These are phyloP conservation scores for Aquilaria malaccensis DNA, from an alignment of 345 rosid genomes.

Conservation along the genomic window DNA sequence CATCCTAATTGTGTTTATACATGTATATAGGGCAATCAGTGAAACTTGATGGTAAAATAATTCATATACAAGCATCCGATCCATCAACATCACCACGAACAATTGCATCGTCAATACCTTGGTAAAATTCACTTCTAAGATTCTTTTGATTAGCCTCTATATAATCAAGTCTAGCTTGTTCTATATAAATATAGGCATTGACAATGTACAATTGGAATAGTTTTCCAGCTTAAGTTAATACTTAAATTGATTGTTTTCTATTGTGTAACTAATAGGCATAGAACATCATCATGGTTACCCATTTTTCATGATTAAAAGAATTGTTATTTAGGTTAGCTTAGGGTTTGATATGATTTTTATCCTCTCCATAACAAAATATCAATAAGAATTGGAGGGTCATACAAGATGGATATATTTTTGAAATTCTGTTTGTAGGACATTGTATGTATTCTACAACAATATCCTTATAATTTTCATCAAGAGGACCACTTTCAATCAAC, in stretches of 20 bases:
- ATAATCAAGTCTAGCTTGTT: background rate
- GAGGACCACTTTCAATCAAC: background rate
- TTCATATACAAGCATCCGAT: background rate
- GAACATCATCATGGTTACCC: background rate
- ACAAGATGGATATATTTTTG: background rate
- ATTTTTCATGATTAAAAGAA: background rate
- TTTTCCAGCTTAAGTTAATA: background rate
- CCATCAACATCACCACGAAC: background rate
- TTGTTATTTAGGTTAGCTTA: background rate
- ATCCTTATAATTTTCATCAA: background rate
- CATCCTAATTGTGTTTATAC: slow-evolving; percentile 1
- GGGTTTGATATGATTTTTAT: background rate
- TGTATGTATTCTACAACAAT: background rate
- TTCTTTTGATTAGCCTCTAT: background rate
- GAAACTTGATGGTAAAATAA: background rate
- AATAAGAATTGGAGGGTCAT: slow-evolving; percentile 12
- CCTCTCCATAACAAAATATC: slow-evolving; percentile 1
- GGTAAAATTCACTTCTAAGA: no score
- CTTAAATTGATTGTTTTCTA: background rate
- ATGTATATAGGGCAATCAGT: background rate
- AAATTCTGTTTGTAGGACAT: background rate
- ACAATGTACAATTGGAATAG: slow-evolving; percentile 1
- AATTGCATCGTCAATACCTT: background rate
- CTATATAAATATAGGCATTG: slow-evolving; percentile 5
- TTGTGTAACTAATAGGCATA: background rate